Evolutionary conservation across 768 basidiomycete genomes (phyloP).

Genomic region (Termitomyces sp.): DNA sequence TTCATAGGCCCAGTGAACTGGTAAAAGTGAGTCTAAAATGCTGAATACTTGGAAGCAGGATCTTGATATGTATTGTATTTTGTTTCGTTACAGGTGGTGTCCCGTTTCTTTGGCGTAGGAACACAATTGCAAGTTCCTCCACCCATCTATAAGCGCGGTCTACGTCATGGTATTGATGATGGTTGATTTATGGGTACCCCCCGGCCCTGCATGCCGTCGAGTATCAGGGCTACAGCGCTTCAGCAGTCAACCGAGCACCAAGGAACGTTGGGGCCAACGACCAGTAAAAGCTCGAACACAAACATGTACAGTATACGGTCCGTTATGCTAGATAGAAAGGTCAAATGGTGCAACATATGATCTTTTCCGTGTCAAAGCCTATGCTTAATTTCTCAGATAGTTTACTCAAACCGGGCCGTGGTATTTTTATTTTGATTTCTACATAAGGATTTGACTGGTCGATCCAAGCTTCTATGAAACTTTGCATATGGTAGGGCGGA

Average conservation of each 20-base stretch:
- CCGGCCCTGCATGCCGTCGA: background rate
- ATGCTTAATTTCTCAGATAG: conserved; percentile 3
- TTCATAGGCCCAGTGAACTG: background rate
- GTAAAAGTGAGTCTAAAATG: background rate
- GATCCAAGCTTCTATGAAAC: background rate
- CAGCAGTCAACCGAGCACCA: background rate
- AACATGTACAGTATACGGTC: background rate
- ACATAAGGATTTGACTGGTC: background rate
- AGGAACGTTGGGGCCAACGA: background rate
- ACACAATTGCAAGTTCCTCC: background rate
- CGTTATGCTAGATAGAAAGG: background rate
- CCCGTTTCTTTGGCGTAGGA: background rate
- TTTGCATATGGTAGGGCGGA: background rate
- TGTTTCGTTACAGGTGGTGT: background rate
- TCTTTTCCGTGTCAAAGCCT: background rate
- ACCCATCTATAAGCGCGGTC: background rate
- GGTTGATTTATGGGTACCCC: background rate
- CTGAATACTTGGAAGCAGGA: no score
- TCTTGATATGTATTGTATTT: background rate
- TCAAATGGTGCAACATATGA: conserved; percentile 11
- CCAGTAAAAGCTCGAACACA: background rate
- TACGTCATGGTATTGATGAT: background rate
- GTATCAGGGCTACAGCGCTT: background rate
- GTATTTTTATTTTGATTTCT: background rate
- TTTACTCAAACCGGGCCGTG: conserved; percentile 5